Conservation (phyloP, 257 asterid species). For the Gentiana straminea region DNA sequence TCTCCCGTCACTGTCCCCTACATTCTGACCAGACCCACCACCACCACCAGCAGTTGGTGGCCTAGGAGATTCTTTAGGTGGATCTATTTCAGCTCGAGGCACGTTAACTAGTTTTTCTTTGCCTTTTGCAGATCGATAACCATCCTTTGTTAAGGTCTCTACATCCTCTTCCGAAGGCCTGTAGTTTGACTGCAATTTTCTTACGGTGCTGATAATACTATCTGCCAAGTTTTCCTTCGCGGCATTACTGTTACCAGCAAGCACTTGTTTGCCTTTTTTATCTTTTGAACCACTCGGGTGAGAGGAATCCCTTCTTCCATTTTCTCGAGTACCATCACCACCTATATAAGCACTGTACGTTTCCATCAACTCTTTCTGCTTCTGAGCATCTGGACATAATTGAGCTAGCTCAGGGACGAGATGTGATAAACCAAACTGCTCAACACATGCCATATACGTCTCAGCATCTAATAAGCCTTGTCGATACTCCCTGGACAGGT, state of each 20-base stretch:
- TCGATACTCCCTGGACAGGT: slow-evolving; percentile 71
- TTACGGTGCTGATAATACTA: slow-evolving; percentile 39
- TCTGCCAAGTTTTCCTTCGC: slow-evolving; percentile 40
- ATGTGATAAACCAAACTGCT: slow-evolving; percentile 88
- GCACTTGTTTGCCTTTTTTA: slow-evolving; percentile 49
- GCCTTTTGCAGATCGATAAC: slow-evolving; percentile 54
- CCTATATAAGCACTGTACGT: slow-evolving; percentile 48
- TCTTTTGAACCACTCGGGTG: slow-evolving; percentile 27
- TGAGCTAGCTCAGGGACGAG: slow-evolving; percentile 79
- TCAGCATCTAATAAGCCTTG: slow-evolving; percentile 56
- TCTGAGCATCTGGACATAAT: slow-evolving; percentile 65
- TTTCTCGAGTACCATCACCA: slow-evolving; percentile 21
- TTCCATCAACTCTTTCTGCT: slow-evolving; percentile 76
- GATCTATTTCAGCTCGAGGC: slow-evolving; percentile 17
- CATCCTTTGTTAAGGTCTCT: slow-evolving; percentile 77
- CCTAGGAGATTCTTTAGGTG: slow-evolving; percentile 18
- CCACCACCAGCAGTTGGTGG: slow-evolving; percentile 23
- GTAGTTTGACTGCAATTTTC: slow-evolving; percentile 52
- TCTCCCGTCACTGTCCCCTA: slow-evolving; percentile 39
- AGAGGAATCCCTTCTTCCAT: slow-evolving; percentile 22
- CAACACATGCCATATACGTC: slow-evolving; percentile 58
- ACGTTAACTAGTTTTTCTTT: slow-evolving; percentile 40
- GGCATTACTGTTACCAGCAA: slow-evolving; percentile 21
- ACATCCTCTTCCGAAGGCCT: slow-evolving; percentile 45
- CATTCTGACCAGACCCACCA: slow-evolving; percentile 26